phyloP scores from a whole-genome alignment of 495 filamentous ascomycete genomes.

The Penicillium macrosclerotiorum region DNA sequence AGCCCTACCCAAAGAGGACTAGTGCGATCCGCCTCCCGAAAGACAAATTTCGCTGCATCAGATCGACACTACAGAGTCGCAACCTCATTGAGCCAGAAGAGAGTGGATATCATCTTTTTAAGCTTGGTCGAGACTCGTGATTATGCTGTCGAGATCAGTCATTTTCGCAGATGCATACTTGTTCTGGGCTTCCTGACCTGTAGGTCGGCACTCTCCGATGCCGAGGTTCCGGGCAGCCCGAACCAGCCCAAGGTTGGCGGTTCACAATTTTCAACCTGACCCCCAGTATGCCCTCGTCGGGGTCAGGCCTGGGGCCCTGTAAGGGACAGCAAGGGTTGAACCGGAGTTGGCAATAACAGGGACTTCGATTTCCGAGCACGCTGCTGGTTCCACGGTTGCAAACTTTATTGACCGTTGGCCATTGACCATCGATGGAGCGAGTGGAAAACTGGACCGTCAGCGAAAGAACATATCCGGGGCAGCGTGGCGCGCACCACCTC shows the following conservation, averaged over 20 bases:
- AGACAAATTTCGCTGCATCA: background rate
- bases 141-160: too few relatives aligned
- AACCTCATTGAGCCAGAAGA: background rate
- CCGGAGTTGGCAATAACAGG: background rate
- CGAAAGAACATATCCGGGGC: slow-evolving; percentile 2
- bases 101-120: background rate
- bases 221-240: slow-evolving; percentile 8
- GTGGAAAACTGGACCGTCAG: background rate
- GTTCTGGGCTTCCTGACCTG: background rate
- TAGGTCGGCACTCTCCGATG: background rate
- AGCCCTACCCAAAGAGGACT: background rate
- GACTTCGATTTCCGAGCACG: background rate
- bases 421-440: too few relatives aligned
- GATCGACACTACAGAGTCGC: background rate
- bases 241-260: background rate
- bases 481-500: slow-evolving; percentile 1
- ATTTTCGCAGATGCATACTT: background rate
- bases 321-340: slow-evolving; percentile 3
- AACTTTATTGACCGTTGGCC: too few relatives aligned
- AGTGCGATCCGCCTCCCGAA: background rate
- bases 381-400: slow-evolving; percentile 1
- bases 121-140: too few relatives aligned
- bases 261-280: too few relatives aligned
- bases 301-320: too few relatives aligned
- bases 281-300: too few relatives aligned